Evolutionary conservation across 1,284 basidiomycete genomes (phyloP).

Genomic region (Papiliotrema nemorosa): DNA sequence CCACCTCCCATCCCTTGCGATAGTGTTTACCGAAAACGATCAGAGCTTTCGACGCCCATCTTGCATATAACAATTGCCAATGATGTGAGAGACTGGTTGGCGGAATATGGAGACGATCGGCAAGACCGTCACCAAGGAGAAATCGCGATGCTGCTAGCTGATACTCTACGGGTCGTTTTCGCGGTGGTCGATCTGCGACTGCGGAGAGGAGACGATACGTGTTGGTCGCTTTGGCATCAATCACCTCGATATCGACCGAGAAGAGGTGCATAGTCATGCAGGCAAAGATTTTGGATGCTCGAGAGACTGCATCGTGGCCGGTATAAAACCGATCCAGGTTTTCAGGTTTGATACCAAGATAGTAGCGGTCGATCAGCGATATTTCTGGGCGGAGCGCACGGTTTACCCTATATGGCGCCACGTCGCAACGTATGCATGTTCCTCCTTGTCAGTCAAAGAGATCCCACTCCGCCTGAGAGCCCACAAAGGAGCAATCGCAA

Average conservation of each 20-base stretch:
- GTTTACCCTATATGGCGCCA: constrained; percentile 27
- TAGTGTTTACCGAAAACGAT: constrained; percentile 11
- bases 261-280: constrained; percentile 25
- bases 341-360: constrained; percentile 21
- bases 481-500: constrained; percentile 27
- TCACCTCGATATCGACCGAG: constrained; percentile 1
- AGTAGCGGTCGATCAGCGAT: constrained; percentile 9
- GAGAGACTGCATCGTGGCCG: constrained; percentile 3
- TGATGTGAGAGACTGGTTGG: background rate
- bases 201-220: constrained; percentile 21
- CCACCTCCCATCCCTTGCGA: constrained; percentile 18
- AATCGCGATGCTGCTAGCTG: constrained; percentile 18
- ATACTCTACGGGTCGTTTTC: constrained; percentile 9
- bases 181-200: constrained; percentile 15
- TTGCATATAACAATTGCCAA: background rate
- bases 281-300: constrained; percentile 20
- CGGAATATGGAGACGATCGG: constrained; percentile 17
- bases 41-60: constrained; percentile 7
- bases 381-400: background rate
- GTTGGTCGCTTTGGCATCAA: constrained; percentile 12
- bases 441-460: constrained; percentile 12
- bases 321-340: constrained; percentile 12
- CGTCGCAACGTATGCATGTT: constrained; percentile 17
- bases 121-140: constrained; percentile 20
- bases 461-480: constrained; percentile 19